Evolutionary conservation across 768 basidiomycete genomes (phyloP), one percentile per base, ranked within the genome.

Genomic region (Nidularia pulvinata): DNA sequence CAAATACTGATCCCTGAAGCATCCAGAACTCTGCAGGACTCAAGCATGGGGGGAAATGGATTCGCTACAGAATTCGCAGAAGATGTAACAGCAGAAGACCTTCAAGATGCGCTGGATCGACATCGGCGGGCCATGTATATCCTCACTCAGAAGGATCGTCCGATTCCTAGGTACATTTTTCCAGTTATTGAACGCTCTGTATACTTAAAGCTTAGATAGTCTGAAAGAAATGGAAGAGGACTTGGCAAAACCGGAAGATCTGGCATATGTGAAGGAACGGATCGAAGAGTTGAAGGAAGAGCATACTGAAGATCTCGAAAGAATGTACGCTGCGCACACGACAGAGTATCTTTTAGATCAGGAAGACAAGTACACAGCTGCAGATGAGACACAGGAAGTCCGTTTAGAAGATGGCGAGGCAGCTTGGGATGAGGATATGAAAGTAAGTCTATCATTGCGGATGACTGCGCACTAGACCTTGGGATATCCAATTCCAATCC

Each of bases 141-240:
- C 14, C 51, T 62, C 2, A 62, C 61, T 7, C 59, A 62, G 49
- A 59, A 60, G 45, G 61, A 62, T 39, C 46, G 59, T 3, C 54
- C 52, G 16, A 58, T 62, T 11, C 61, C 61, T 2, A 62, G 52
- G 61, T 59, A 35, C 44, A 35, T 42, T 39, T n/a, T 30, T 32
- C 22, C 14, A 36, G 9, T 14, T 49, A 13, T n/a, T 49, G 48
- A 9, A 32, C 10, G 25, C 4, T 32, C 7, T 32, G 11, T 30
- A 49, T 42, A 25, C 14, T 34, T 19, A n/a, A 48, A 51, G 49
- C 7, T 34, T 19, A 1, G 16, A 16, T 43, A 77, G 75, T 19
- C 56, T 77, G 7, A 64, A 72, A 44, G 59, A 66, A 10, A 76
- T 75, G 73, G 66, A 62, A 52, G 61, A 65, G 34, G 69, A 70